A percentile compares a stretch with the other conserved stretches of the same genome.
phyloP scores from a whole-genome alignment of 768 basidiomycete species.

The Porphyrellus cyaneotinctus region DNA sequence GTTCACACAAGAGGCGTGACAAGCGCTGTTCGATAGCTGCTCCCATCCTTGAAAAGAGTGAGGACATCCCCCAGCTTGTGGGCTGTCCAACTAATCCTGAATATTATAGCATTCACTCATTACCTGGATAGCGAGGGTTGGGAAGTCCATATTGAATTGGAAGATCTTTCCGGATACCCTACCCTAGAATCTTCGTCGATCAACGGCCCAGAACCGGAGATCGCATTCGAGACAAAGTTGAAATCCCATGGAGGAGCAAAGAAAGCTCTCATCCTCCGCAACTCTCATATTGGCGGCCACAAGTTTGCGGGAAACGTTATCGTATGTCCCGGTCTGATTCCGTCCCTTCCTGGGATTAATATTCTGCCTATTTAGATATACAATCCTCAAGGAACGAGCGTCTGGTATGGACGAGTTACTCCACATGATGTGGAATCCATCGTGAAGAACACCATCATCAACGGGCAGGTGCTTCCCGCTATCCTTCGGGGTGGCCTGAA shows the following conservation, averaged over 20 bases:
- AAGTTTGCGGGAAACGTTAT: slow-evolving; percentile 89
- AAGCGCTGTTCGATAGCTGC: slow-evolving; percentile 89
- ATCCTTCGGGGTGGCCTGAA: slow-evolving; percentile 86
- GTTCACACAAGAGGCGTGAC: slow-evolving; percentile 91
- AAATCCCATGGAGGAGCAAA: slow-evolving; percentile 49
- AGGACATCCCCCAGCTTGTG: slow-evolving; percentile 20
- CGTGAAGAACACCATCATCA: slow-evolving; percentile 82
- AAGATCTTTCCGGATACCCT: slow-evolving; percentile 43
- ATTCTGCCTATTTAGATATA: slow-evolving; percentile 55
- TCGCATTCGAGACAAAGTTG: slow-evolving; percentile 45
- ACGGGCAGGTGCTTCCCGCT: slow-evolving; percentile 78
- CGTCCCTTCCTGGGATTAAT: neutral
- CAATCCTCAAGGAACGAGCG: slow-evolving; percentile 76
- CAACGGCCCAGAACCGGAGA: slow-evolving; percentile 42
- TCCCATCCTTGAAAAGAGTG: slow-evolving; percentile 75
- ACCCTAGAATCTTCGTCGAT: slow-evolving; percentile 24
- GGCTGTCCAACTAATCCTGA: slow-evolving; percentile 2
- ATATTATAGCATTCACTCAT: slow-evolving; percentile 51
- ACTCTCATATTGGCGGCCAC: slow-evolving; percentile 92
- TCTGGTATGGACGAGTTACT: slow-evolving; percentile 94
- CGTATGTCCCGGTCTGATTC: slow-evolving; percentile 45
- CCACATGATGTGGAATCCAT: slow-evolving; percentile 85
- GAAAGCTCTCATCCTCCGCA: slow-evolving; percentile 77
- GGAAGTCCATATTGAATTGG: slow-evolving; percentile 71
- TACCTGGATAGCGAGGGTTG: slow-evolving; percentile 66